Evolutionary conservation across 2,329 filamentous ascomycete species (phyloP), one percentile per base, ranked within the genome.

Genomic region (Nigrospora oryzae): DNA sequence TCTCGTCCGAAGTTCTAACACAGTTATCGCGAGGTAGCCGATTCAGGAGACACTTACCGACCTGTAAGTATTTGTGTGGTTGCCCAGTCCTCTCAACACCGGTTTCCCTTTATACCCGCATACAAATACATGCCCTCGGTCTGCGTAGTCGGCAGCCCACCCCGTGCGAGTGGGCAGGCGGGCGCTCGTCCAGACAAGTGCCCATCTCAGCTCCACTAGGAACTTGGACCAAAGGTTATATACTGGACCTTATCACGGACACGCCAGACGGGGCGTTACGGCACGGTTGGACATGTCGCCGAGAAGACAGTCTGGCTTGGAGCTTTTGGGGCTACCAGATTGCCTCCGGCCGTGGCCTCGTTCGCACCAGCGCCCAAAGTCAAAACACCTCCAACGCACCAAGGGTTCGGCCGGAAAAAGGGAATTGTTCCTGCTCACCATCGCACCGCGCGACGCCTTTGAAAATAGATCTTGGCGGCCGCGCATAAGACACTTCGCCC

Each of bases 31-130:
- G 63, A 53, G 64, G 57, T 64, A 80, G 77, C 77, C 63, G 77
- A 80, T 58, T 71, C 74, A 56, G 73, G 73, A 64, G 76, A 81
- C 59, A 80, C 67, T 52, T 81, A 80, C 64, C 75, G 77, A 63
- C 74, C 76, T 59, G 77, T 63, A 52, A 63, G 58, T 61, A 32
- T 33, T 28, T 28, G 23, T 28, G 23, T 28, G 23, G 10, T 28
- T 28, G 23, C 23, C 7, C 23, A 6, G 7, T 10, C 23, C 23
- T 28, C 23, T 10, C 23, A 5, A 5, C 23, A 28, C 23, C 23
- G 5, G 23, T 28, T 23, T 28, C 23, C 23, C 23, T 28, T 28
- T 28, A 28, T 28, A 28, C 23, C 23, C 23, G 23, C 23, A 28
- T 28, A 28, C 5, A 28, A 28, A 28, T 7, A 28, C 23, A 28